Conservation (phyloP, 371 early-diverging fungal species). For the Circinella minor region DNA sequence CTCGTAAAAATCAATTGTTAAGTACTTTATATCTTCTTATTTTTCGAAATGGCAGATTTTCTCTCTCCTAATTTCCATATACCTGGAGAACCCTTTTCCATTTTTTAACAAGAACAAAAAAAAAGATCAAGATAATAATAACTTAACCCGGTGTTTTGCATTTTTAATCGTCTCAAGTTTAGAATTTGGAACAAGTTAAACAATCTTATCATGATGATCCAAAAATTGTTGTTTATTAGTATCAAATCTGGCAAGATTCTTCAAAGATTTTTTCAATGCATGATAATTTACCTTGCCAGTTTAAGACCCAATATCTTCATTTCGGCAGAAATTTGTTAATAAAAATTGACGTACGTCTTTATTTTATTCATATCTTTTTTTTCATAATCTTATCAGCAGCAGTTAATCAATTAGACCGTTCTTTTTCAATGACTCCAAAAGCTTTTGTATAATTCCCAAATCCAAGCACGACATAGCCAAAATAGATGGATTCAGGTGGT, state of each 20-base stretch:
- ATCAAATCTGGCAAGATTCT: constrained; percentile 59
- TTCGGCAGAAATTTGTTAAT: constrained; percentile 74
- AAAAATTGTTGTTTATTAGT: constrained; percentile 42
- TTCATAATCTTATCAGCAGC: constrained; percentile 79
- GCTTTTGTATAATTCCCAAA: constrained; percentile 64
- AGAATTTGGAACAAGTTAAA: constrained; percentile 65
- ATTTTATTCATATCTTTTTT: constrained; percentile 51
- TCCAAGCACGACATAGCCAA: constrained; percentile 44
- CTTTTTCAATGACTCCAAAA: constrained; percentile 71
- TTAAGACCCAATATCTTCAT: constrained; percentile 53
- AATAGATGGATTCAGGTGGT: constrained; percentile 39
- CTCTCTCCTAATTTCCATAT: too few relatives aligned
- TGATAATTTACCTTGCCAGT: constrained; percentile 68
- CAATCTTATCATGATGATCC: constrained; percentile 50
- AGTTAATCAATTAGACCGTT: constrained; percentile 56
- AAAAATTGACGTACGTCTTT: constrained; percentile 80
- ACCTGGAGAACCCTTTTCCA: too few relatives aligned
- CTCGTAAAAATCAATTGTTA: too few relatives aligned
- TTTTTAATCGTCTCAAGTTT: constrained; percentile 62
- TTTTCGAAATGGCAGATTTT: too few relatives aligned
- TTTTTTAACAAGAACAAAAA: not conserved
- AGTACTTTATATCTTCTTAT: too few relatives aligned
- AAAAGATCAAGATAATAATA: not conserved
- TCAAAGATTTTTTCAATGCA: constrained; percentile 62
- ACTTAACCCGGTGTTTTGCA: constrained; percentile 88